These are phyloP conservation scores for Jacaranda mimosifolia DNA, from an alignment of 257 asterid genomes.

Conservation along the genomic window DNA sequence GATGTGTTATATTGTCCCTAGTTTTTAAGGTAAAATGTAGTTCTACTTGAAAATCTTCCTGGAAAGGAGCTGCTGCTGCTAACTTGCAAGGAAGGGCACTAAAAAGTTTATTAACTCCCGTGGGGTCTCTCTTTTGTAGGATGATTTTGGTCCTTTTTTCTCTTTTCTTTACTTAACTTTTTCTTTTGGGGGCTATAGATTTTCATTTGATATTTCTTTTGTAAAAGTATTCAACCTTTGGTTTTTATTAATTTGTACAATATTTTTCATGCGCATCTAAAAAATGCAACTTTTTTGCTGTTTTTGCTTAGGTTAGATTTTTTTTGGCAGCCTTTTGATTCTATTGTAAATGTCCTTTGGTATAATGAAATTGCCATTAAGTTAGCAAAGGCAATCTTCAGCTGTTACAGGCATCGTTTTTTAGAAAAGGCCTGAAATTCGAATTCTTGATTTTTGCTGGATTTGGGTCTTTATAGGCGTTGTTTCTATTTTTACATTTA, in stretches of 20 bases:
- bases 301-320: constrained; percentile 6
- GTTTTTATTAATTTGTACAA: constrained; percentile 51
- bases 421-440: too few species aligned
- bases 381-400: too few species aligned
- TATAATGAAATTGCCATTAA: too few species aligned
- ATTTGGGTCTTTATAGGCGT: too few species aligned
- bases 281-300: not conserved
- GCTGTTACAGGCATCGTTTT: too few species aligned
- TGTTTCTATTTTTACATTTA: too few species aligned
- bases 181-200: constrained; percentile 46
- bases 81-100: constrained; percentile 50
- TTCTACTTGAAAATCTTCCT: constrained; percentile 47
- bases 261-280: constrained; percentile 40
- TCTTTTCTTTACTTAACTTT: not conserved
- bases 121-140: constrained; percentile 63
- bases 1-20: constrained; percentile 51
- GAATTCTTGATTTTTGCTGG: too few species aligned
- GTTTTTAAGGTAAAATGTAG: constrained; percentile 62
- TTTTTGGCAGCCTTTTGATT: not conserved
- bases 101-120: constrained; percentile 45
- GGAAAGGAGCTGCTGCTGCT: constrained; percentile 59
- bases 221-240: constrained; percentile 48
- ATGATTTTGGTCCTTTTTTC: constrained; percentile 47
- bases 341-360: too few species aligned
- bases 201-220: constrained; percentile 46